phyloP scores from a whole-genome alignment of 1,284 basidiomycete genomes.

The Pseudozyma sp. region DNA sequence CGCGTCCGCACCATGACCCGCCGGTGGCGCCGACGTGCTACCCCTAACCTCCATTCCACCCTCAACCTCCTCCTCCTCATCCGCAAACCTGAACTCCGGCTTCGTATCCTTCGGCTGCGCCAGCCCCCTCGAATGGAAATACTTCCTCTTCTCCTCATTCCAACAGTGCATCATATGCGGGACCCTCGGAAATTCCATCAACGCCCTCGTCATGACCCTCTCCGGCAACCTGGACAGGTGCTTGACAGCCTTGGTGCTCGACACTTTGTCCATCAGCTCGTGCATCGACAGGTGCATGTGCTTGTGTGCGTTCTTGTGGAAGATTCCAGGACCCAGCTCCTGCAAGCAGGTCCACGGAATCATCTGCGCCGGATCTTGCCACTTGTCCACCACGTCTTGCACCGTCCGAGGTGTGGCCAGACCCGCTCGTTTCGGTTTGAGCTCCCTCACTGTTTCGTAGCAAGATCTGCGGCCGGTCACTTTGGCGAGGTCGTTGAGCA shows the following conservation, averaged over 20 bases:
- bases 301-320: conserved; percentile 23
- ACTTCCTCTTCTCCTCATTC: conserved; percentile 31
- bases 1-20: background rate
- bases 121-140: conserved; percentile 16
- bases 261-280: conserved; percentile 29
- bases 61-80: background rate
- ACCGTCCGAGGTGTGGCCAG: conserved; percentile 11
- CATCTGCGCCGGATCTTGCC: conserved; percentile 40
- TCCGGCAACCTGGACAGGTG: conserved; percentile 23
- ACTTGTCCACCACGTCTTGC: conserved; percentile 25
- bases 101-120: conserved; percentile 26
- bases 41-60: background rate
- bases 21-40: conserved; percentile 4
- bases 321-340: conserved; percentile 22
- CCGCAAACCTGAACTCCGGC: conserved; percentile 34
- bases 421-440: conserved; percentile 18
- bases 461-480: conserved; percentile 24
- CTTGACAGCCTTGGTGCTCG: conserved; percentile 20
- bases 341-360: conserved; percentile 41
- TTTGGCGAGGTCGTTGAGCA: conserved; percentile 26
- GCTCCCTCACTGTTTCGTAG: conserved; percentile 28
- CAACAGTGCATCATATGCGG: conserved; percentile 46
- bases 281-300: conserved; percentile 23
- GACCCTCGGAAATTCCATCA: conserved; percentile 44
- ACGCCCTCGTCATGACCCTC: conserved; percentile 20